Conservation (phyloP, 2,329 filamentous ascomycete genomes). For the Tympanopsis confertula region DNA sequence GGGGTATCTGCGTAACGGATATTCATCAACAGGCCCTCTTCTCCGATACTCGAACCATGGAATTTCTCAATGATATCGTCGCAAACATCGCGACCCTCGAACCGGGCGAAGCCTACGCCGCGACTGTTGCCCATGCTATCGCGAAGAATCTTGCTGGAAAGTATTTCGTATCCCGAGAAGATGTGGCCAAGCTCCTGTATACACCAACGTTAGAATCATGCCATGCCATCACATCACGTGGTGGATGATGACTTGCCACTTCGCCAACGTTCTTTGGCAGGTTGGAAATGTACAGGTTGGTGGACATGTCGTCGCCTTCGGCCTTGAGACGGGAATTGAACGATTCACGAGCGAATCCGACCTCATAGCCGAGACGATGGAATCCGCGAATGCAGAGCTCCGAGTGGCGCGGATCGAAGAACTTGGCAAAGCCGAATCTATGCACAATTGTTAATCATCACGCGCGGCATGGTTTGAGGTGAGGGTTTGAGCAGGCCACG, state of each 20-base stretch:
- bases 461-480: neutral
- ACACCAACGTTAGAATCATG: constrained; percentile 5
- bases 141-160: constrained; percentile 89
- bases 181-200: constrained; percentile 62
- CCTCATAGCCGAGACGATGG: constrained; percentile 88
- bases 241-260: constrained; percentile 45
- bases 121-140: constrained; percentile 87
- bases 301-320: constrained; percentile 77
- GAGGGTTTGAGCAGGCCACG: constrained; percentile 1
- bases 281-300: constrained; percentile 96
- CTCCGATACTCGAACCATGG: constrained; percentile 66
- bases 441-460: constrained; percentile 13
- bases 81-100: constrained; percentile 63
- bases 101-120: constrained; percentile 95
- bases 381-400: constrained; percentile 95
- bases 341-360: constrained; percentile 92
- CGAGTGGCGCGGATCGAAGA: constrained; percentile 73
- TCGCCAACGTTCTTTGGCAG: constrained; percentile 86
- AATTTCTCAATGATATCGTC: constrained; percentile 80
- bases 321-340: constrained; percentile 98
- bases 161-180: constrained; percentile 69
- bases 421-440: constrained; percentile 97
- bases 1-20: constrained; percentile 96
- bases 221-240: neutral
- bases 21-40: constrained; percentile 74